A percentile compares a stretch with the other conserved stretches of the same genome.
Evolutionary conservation across 768 basidiomycete species (phyloP).

Genomic region (Artomyces pyxidatus): DNA sequence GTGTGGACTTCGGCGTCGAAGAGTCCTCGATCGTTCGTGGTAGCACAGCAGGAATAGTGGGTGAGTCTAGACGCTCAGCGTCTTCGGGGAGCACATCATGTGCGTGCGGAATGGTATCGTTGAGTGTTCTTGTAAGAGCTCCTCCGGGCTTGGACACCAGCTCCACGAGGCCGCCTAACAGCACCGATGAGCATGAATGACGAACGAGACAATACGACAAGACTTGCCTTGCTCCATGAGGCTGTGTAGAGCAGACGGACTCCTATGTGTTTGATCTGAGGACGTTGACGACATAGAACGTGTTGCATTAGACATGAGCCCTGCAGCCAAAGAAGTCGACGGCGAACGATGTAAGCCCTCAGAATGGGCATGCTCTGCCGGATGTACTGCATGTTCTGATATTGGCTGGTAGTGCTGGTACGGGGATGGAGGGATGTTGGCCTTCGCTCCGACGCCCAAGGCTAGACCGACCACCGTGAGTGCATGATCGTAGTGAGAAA

Average conservation of each 20-base stretch:
- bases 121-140: constrained; percentile 35
- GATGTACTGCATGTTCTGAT: too few relatives aligned
- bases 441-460: constrained; percentile 60
- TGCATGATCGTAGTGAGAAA: not conserved
- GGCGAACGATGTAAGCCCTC: not conserved
- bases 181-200: not conserved
- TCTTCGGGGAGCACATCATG: too few relatives aligned
- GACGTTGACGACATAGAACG: not conserved
- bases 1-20: constrained; percentile 5
- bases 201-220: too few relatives aligned
- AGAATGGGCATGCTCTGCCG: constrained; percentile 13
- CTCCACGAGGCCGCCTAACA: constrained; percentile 49
- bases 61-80: too few relatives aligned
- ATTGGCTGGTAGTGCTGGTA: not conserved
- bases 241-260: constrained; percentile 44
- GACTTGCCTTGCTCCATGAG: constrained; percentile 56
- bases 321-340: not conserved
- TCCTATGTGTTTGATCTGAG: constrained; percentile 6
- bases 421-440: constrained; percentile 18
- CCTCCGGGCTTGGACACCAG: constrained; percentile 37
- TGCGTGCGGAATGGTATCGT: constrained; percentile 20
- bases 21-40: too few relatives aligned
- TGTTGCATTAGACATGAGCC: constrained; percentile 6
- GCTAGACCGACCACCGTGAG: constrained; percentile 24
- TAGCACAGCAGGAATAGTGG: too few relatives aligned